Base-by-base conservation (phyloP, 176 grass and related monocot genomes). In the Hyparrhenia diplandra region DNA sequence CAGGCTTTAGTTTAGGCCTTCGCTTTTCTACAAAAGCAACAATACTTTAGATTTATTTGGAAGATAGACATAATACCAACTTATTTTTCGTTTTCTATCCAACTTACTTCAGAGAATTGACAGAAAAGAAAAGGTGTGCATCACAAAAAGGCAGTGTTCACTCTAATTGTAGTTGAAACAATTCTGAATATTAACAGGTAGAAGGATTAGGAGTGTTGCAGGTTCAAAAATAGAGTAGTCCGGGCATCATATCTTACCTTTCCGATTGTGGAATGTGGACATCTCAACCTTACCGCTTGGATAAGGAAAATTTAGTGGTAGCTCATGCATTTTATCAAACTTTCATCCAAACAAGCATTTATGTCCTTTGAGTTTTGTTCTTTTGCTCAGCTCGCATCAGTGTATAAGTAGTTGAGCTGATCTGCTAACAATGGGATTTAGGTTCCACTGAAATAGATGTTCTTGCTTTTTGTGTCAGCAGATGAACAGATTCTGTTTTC, bases 21-120 rank as follows among this genome's bases (percentile, higher is more conserved):
- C 40, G 67, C 36, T 89, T 90, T 72, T 81, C 94, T 97, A 79
- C 64, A 91, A 86, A 76, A 80, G 36, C 4, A 64, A 75, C 4
- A 64, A 75, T 34, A 18, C 7, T 55, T 72, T 52, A 76, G 71
- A 70, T 14, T 61, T 6, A 43, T 63, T 58, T 54, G 35, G 12
- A 77, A 67, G 40, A 78, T 23, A 71, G 37, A 32, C 31, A 64
- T 64, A 71, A 54, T 32, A 32, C 31, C 31, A 64, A 39, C 63
- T 23, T 43, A 41, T 42, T 57, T 70, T 72, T 28, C 0, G 0
- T 27, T 67, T 65, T 65, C 45, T 65, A 37, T 37, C 18, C 64
- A 64, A 64, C 61, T 64, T 75, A 69, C 27, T 11, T 43, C 3
- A 17, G 61, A 29, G 28, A 28, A 31, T 32, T 64, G 27, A 31